Conservation (phyloP, 306 rosid species). For the Malus orientalis region DNA sequence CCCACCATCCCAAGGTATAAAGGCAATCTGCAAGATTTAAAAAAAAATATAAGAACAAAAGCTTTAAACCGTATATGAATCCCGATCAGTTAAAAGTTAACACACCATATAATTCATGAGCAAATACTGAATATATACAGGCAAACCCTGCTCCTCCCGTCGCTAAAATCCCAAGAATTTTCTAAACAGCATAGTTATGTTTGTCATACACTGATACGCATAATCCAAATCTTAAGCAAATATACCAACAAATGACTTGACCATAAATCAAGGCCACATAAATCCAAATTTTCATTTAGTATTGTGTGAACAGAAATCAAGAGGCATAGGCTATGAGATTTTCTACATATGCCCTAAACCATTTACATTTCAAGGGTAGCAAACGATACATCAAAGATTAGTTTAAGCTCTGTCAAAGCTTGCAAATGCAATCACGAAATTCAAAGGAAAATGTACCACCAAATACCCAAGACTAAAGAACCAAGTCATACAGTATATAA, state of each 20-base stretch:
- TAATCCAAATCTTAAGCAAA: background rate
- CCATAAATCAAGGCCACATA: background rate
- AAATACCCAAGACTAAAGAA: background rate
- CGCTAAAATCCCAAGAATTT: background rate
- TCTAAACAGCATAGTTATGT: background rate
- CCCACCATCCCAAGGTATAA: conserved; percentile 88
- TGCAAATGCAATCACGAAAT: background rate
- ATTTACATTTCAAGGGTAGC: background rate
- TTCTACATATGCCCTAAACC: background rate
- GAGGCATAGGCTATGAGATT: background rate
- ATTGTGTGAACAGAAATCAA: background rate
- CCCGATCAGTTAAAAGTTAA: background rate
- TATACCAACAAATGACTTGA: background rate
- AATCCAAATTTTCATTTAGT: background rate
- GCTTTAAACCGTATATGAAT: background rate
- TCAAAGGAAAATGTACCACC: background rate
- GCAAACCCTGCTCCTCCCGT: background rate
- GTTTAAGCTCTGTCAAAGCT: background rate
- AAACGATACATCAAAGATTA: background rate
- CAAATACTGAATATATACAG: background rate
- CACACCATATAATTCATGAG: background rate
- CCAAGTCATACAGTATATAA: background rate
- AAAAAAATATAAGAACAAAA: conserved; percentile 17
- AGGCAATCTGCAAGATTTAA: conserved; percentile 64
- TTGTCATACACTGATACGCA: background rate